Percentiles rank a stretch among this genome's conserved stretches.
Conservation (phyloP, 1,284 basidiomycete genomes). For the Cutaneotrichosporon mucoides region DNA sequence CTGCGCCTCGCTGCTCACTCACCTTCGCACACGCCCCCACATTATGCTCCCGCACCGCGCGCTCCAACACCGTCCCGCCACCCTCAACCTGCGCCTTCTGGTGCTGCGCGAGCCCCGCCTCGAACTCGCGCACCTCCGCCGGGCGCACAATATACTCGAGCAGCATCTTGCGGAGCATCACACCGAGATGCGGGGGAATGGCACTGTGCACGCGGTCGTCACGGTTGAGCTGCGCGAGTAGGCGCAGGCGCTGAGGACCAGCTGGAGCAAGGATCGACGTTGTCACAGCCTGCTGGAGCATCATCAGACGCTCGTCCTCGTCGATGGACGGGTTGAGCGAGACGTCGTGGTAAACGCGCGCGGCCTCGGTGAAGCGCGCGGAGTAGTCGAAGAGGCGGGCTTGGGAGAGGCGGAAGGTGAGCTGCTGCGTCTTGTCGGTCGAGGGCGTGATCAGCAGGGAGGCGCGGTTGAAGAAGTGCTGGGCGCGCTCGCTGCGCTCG, state of each 20-base stretch:
- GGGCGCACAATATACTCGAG: slow-evolving; percentile 91
- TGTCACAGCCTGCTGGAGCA: slow-evolving; percentile 87
- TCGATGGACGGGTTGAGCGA: slow-evolving; percentile 82
- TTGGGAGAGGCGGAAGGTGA: slow-evolving; percentile 76
- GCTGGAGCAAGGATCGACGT: slow-evolving; percentile 96
- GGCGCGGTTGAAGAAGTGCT: slow-evolving; percentile 95
- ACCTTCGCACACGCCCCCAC: slow-evolving; percentile 83
- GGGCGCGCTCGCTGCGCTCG: slow-evolving; percentile 67
- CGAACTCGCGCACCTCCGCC: slow-evolving; percentile 83
- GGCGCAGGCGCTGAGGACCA: slow-evolving; percentile 86
- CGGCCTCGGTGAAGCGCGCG: slow-evolving; percentile 91
- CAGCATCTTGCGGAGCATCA: slow-evolving; percentile 94
- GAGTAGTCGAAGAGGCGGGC: slow-evolving; percentile 89
- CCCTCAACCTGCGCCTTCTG: slow-evolving; percentile 79
- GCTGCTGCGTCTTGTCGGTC: slow-evolving; percentile 67
- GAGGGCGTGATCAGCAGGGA: slow-evolving; percentile 76
- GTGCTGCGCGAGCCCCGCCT: slow-evolving; percentile 79
- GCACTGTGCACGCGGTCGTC: slow-evolving; percentile 81
- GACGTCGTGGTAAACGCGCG: slow-evolving; percentile 87
- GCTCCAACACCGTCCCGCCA: slow-evolving; percentile 88
- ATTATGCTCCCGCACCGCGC: slow-evolving; percentile 98
- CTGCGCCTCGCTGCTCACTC: slow-evolving; percentile 3
- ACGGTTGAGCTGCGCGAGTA: slow-evolving; percentile 85
- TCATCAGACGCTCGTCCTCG: slow-evolving; percentile 79
- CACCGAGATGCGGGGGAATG: slow-evolving; percentile 53